A percentile compares a stretch with the other conserved stretches of the same genome.
Conservation (phyloP, 73 alveolate species). For the Uronychia binucleata region DNA sequence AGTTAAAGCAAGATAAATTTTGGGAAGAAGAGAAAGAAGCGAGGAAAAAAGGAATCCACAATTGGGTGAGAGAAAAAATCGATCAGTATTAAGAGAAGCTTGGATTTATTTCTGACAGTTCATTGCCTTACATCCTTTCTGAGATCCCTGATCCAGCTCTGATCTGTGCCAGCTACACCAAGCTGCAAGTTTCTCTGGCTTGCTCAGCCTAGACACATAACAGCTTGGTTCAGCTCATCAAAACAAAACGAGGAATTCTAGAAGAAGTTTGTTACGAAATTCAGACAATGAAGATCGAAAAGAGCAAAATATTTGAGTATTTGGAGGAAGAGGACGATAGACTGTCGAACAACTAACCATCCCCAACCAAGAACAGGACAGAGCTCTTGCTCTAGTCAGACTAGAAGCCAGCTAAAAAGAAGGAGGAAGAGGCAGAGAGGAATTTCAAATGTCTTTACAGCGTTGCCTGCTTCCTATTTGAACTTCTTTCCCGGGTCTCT, state of each 20-base stretch:
- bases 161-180: background rate
- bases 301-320: background rate
- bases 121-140: background rate
- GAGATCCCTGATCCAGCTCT: background rate
- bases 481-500: background rate
- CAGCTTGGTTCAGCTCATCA: background rate
- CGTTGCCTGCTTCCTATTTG: background rate
- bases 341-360: background rate
- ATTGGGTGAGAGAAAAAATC: background rate
- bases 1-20: too few relatives aligned
- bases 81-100: background rate
- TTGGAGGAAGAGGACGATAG: background rate
- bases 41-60: background rate
- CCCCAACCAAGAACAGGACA: background rate
- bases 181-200: background rate
- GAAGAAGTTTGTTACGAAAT: background rate
- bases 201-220: background rate
- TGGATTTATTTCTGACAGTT: background rate
- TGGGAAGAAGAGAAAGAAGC: too few relatives aligned
- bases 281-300: background rate
- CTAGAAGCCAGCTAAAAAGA: too few relatives aligned
- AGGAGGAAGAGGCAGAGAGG: too few relatives aligned
- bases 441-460: too few relatives aligned
- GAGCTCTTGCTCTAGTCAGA: too few relatives aligned
- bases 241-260: background rate